phyloP scores from a whole-genome alignment of 495 filamentous ascomycete species.

The Cudoniella acicularis region DNA sequence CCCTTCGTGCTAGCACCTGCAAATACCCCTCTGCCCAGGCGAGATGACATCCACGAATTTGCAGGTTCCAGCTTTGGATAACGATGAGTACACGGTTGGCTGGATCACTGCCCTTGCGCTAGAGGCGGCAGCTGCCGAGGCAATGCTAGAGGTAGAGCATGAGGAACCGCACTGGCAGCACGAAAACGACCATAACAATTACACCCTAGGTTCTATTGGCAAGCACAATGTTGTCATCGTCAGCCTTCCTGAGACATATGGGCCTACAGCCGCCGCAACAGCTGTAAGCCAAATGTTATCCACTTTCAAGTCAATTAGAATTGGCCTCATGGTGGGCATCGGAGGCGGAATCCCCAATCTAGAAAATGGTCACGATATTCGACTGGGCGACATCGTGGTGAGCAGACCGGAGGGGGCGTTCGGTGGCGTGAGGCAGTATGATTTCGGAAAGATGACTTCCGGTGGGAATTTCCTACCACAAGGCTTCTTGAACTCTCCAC shows the following conservation, averaged over 20 bases:
- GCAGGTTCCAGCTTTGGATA: no score
- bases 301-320: conserved; percentile 36
- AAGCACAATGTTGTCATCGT: conserved; percentile 41
- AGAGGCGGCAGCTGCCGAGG: conserved; percentile 39
- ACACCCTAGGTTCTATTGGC: conserved; percentile 34
- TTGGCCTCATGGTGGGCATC: conserved; percentile 45
- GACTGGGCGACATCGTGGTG: conserved; percentile 45
- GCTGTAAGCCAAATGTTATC: conserved; percentile 32
- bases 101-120: conserved; percentile 44
- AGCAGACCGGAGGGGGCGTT: conserved; percentile 18
- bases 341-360: conserved; percentile 36
- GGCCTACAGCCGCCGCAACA: conserved; percentile 30
- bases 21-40: no score
- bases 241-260: conserved; percentile 35
- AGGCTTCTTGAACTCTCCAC: conserved; percentile 33
- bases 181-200: conserved; percentile 30
- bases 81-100: conserved; percentile 38
- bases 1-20: no score
- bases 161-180: neutral
- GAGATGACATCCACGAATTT: no score
- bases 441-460: conserved; percentile 33
- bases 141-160: conserved; percentile 40
- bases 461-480: conserved; percentile 29
- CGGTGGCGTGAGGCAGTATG: conserved; percentile 38
- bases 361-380: conserved; percentile 32